Conservation (phyloP, 2,329 filamentous ascomycete species). For the Pseudogymnoascus sp. region DNA sequence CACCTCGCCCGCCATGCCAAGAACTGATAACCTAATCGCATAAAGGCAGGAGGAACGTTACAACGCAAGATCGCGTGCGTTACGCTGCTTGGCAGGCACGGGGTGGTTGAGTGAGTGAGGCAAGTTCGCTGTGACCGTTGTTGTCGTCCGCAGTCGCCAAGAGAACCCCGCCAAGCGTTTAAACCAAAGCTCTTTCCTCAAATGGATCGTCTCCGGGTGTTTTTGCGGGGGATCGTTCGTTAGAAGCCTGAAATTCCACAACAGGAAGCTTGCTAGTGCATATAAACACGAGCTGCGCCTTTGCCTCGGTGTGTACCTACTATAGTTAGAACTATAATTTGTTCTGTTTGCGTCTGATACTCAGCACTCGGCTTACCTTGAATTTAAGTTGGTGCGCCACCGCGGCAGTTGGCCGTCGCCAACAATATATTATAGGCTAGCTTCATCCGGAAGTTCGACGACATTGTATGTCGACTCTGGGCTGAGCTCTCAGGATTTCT, state of each 20-base stretch:
- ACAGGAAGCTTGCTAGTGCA: background rate
- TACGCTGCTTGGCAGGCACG: slow-evolving; percentile 1
- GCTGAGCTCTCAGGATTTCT: background rate
- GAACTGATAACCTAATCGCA: slow-evolving; percentile 9
- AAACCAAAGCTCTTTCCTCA: slow-evolving; percentile 5
- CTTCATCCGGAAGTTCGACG: background rate
- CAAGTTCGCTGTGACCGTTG: background rate
- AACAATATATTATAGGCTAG: background rate
- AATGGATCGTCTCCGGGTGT: background rate
- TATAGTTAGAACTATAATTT: background rate
- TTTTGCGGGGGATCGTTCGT: background rate
- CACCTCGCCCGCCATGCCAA: background rate
- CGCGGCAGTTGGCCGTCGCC: background rate
- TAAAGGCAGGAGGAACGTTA: slow-evolving; percentile 4
- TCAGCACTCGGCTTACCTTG: background rate
- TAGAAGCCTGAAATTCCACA: background rate
- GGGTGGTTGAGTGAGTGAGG: background rate
- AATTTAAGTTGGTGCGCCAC: background rate
- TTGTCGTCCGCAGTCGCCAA: background rate
- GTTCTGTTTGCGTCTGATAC: background rate
- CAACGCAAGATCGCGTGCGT: background rate
- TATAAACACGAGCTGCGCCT: background rate
- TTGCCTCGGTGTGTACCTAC: background rate
- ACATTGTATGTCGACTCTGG: background rate
- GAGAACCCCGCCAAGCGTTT: background rate